Percentiles rank a stretch among this genome's conserved stretches.
These are phyloP conservation scores for Pythium aristosporum DNA, from an alignment of 352 stramenopile genomes.

Conservation along the genomic window DNA sequence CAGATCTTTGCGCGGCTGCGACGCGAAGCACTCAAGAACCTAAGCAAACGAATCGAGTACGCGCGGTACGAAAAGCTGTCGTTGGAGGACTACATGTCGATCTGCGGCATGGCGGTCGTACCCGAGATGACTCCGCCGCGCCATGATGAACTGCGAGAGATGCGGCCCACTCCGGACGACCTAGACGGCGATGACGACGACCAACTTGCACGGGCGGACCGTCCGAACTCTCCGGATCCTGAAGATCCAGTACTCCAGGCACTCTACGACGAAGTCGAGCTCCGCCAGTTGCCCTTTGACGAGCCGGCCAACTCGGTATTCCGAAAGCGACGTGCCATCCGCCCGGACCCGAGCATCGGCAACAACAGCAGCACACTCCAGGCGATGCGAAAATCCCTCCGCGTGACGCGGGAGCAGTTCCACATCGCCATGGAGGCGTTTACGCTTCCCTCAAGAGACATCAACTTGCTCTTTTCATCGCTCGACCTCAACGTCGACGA, in stretches of 20 bases:
- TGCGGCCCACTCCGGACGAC: constrained; percentile 8
- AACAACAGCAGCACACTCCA: constrained; percentile 31
- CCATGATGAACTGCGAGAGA: constrained; percentile 8
- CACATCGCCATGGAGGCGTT: constrained; percentile 62
- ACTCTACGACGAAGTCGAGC: constrained; percentile 21
- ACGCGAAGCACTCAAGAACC: constrained; percentile 51
- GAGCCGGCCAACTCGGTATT: constrained; percentile 19
- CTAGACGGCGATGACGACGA: constrained; percentile 9
- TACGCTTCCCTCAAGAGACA: constrained; percentile 37
- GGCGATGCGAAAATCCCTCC: constrained; percentile 34
- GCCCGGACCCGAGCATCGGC: constrained; percentile 18
- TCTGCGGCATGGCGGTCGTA: constrained; percentile 41
- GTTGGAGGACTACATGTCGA: constrained; percentile 63
- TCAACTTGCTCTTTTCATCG: constrained; percentile 64
- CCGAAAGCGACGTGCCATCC: constrained; percentile 19
- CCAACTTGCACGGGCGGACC: not conserved
- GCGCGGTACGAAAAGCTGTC: constrained; percentile 48
- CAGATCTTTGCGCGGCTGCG: constrained; percentile 58
- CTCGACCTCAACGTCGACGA: constrained; percentile 57
- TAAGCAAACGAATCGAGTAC: constrained; percentile 38
- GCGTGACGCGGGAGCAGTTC: constrained; percentile 55
- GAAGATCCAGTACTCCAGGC: constrained; percentile 10
- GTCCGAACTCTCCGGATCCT: not conserved
- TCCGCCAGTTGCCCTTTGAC: constrained; percentile 21
- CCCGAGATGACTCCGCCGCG: not conserved